Percentiles rank a stretch among this genome's conserved stretches.
phyloP scores from a whole-genome alignment of 176 grass and related monocot genomes.

The Oryza meridionalis region DNA sequence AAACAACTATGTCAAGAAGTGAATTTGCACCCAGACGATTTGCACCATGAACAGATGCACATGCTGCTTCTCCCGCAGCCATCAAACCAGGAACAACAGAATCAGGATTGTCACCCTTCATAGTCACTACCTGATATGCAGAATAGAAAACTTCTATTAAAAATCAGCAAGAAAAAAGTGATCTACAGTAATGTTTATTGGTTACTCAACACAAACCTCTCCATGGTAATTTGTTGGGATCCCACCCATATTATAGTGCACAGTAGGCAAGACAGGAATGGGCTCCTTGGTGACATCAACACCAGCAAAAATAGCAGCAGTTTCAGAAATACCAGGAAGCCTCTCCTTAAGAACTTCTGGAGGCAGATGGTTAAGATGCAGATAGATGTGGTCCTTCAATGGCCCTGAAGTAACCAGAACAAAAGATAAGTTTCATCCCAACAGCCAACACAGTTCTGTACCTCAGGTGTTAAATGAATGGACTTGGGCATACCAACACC shows the following conservation, averaged over 20 bases:
- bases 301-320: slow-evolving; percentile 95
- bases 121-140: slow-evolving; percentile 65
- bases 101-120: slow-evolving; percentile 68
- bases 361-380: slow-evolving; percentile 82
- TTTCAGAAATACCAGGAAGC: slow-evolving; percentile 98
- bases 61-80: slow-evolving; percentile 85
- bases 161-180: not conserved
- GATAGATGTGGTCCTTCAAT: slow-evolving; percentile 91
- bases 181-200: slow-evolving; percentile 23
- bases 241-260: slow-evolving; percentile 98
- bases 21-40: slow-evolving; percentile 82
- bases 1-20: slow-evolving; percentile 87
- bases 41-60: slow-evolving; percentile 83
- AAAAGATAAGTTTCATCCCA: slow-evolving; percentile 7
- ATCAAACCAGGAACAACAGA: slow-evolving; percentile 64
- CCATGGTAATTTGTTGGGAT: slow-evolving; percentile 97
- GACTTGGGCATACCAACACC: slow-evolving; percentile 66
- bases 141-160: slow-evolving; percentile 35
- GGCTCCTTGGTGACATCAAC: slow-evolving; percentile 98
- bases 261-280: slow-evolving; percentile 96
- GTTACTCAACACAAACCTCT: slow-evolving; percentile 56
- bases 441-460: slow-evolving; percentile 3
- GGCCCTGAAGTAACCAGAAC: slow-evolving; percentile 61
- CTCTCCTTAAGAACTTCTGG: slow-evolving; percentile 92
- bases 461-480: not conserved